These are phyloP conservation scores for Spizellomyces punctatus DNA, from an alignment of 192 early-diverging fungal genomes.

Conservation along the genomic window DNA sequence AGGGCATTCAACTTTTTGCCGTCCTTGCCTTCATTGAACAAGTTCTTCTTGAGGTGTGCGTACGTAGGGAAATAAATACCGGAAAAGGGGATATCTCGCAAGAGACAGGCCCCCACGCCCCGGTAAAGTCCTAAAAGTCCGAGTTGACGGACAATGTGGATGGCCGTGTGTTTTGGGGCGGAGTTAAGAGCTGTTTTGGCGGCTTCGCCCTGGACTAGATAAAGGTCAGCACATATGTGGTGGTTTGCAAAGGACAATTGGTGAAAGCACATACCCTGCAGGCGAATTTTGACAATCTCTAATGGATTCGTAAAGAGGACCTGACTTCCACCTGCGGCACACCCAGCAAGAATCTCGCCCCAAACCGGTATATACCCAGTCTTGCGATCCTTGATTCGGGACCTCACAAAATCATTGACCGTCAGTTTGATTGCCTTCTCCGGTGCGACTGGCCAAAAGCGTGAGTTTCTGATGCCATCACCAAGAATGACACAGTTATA, in stretches of 20 bases:
- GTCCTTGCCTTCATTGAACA: constrained; percentile 83
- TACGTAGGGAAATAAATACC: constrained; percentile 97
- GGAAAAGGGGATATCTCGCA: constrained; percentile 96
- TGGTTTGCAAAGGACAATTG: neutral
- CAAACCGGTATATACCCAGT: constrained; percentile 75
- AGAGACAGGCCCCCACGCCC: constrained; percentile 88
- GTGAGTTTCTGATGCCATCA: constrained; percentile 15
- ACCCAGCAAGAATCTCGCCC: constrained; percentile 86
- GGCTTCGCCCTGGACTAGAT: constrained; percentile 53
- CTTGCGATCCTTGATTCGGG: constrained; percentile 63
- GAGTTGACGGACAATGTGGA: constrained; percentile 86
- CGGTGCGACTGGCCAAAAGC: constrained; percentile 74
- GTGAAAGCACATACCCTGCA: constrained; percentile 62
- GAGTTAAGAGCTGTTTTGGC: constrained; percentile 51
- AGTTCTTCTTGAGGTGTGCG: constrained; percentile 92
- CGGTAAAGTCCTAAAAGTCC: constrained; percentile 94
- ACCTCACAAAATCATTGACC: constrained; percentile 90
- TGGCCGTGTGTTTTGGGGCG: constrained; percentile 68
- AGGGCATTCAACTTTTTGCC: constrained; percentile 63
- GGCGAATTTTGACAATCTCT: constrained; percentile 98
- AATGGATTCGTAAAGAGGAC: constrained; percentile 93
- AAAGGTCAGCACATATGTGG: neutral
- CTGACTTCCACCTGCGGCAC: constrained; percentile 72
- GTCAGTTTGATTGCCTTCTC: constrained; percentile 99
- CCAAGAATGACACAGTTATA: neutral